Percentiles rank a stretch among this genome's conserved stretches.
These are phyloP conservation scores for Skeletonema marinoi DNA, from an alignment of 108 stramenopile genomes.

Conservation along the genomic window DNA sequence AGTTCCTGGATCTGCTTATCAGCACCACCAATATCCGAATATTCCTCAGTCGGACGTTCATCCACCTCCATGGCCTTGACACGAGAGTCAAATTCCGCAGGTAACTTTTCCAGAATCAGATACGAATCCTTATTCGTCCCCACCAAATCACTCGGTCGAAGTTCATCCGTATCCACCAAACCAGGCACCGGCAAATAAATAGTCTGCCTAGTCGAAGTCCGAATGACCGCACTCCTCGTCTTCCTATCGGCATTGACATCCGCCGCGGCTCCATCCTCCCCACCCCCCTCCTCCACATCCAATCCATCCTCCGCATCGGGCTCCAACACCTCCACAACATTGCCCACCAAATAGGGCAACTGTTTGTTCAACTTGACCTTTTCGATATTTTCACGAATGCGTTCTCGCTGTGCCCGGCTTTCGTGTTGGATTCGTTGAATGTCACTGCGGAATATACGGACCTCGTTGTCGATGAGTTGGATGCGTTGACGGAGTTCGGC, in stretches of 20 bases:
- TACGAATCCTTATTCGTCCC: slow-evolving; percentile 99
- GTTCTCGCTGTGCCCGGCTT: slow-evolving; percentile 83
- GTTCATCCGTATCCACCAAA: slow-evolving; percentile 94
- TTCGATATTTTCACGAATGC: slow-evolving; percentile 98
- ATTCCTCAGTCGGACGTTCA: slow-evolving; percentile 98
- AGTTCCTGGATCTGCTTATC: slow-evolving; percentile 99
- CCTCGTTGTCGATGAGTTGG: slow-evolving; percentile 96
- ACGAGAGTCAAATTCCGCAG: slow-evolving; percentile 98
- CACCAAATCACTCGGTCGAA: slow-evolving; percentile 96
- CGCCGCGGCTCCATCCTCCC: slow-evolving; percentile 63
- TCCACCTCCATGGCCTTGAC: slow-evolving; percentile 99
- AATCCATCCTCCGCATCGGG: slow-evolving; percentile 94
- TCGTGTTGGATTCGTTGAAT: slow-evolving; percentile 96
- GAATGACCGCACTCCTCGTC: slow-evolving; percentile 84
- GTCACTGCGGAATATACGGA: slow-evolving; percentile 96
- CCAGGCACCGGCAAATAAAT: slow-evolving; percentile 98
- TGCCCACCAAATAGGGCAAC: slow-evolving; percentile 98
- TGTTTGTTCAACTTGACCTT: slow-evolving; percentile 99
- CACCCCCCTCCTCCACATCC: slow-evolving; percentile 72
- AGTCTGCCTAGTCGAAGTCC: slow-evolving; percentile 93
- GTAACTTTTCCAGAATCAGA: slow-evolving; percentile 98
- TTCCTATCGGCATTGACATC: slow-evolving; percentile 81
- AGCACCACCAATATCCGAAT: slow-evolving; percentile 95
- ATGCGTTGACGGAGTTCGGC: slow-evolving; percentile 96
- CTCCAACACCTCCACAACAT: slow-evolving; percentile 94